phyloP scores from a whole-genome alignment of 2,329 filamentous ascomycete genomes.

The Penicillium sp. region DNA sequence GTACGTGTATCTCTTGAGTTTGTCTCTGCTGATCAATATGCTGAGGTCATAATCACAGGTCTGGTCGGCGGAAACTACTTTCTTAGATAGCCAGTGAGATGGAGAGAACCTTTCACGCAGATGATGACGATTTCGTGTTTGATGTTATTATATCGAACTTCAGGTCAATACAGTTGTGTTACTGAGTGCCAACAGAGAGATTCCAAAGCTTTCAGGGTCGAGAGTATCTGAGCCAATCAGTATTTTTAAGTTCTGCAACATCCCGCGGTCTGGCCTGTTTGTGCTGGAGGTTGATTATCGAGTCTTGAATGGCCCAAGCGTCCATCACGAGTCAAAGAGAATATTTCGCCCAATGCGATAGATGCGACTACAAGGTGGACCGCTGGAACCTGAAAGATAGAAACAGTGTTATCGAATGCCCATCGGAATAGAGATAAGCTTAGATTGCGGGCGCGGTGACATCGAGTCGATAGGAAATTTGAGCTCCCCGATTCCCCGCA shows the following conservation, averaged over 20 bases:
- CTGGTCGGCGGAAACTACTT: not conserved
- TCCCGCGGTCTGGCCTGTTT: too few species aligned
- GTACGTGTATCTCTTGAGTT: not conserved
- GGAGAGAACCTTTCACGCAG: not conserved
- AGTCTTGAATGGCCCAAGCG: too few species aligned
- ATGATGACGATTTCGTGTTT: not conserved
- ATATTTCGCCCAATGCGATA: not conserved
- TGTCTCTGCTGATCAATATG: not conserved
- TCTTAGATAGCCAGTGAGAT: not conserved
- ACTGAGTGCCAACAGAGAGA: not conserved
- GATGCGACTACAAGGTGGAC: not conserved
- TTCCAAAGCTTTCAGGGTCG: too few species aligned
- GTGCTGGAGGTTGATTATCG: too few species aligned
- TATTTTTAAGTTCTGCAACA: not conserved
- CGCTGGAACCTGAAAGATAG: not conserved
- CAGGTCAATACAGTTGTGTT: not conserved
- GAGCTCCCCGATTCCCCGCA: constrained; percentile 7
- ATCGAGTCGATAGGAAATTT: not conserved
- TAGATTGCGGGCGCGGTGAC: not conserved
- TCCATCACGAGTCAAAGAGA: not conserved
- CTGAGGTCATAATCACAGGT: not conserved
- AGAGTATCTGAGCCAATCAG: too few species aligned
- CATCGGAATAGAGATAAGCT: not conserved
- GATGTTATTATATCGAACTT: not conserved
- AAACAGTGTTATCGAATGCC: not conserved